Percentiles rank a stretch among this genome's conserved stretches.
Evolutionary conservation across 768 basidiomycete species (phyloP).

Genomic region (Suillus luteus): DNA sequence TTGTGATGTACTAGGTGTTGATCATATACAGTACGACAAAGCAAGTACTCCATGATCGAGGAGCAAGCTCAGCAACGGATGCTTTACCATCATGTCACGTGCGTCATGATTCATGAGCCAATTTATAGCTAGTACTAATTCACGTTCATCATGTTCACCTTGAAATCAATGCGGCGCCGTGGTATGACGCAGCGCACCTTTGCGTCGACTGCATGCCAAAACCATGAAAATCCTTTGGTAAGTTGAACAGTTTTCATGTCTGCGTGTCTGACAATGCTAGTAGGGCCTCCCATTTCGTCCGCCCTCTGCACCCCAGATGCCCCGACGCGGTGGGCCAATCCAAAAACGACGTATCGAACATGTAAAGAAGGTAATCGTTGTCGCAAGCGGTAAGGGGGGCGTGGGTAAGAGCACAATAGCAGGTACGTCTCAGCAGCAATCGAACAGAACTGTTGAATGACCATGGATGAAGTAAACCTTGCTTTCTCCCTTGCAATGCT

Average conservation of each 20-base stretch:
- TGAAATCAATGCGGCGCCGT: not conserved
- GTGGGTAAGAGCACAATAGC: conserved; percentile 96
- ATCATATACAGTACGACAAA: too few relatives aligned
- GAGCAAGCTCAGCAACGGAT: too few relatives aligned
- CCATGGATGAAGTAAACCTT: conserved; percentile 62
- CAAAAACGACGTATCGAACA: conserved; percentile 63
- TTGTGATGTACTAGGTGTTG: too few relatives aligned
- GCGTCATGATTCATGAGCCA: too few relatives aligned
- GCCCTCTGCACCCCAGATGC: conserved; percentile 55
- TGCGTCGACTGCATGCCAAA: conserved; percentile 22
- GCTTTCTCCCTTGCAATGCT: conserved; percentile 68
- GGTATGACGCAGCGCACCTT: conserved; percentile 18
- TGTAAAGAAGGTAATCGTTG: conserved; percentile 79
- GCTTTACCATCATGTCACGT: too few relatives aligned
- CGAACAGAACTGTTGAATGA: conserved; percentile 2
- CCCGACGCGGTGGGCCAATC: conserved; percentile 54
- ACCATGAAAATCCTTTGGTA: conserved; percentile 63
- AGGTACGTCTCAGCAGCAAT: conserved; percentile 46
- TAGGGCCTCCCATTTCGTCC: conserved; percentile 38
- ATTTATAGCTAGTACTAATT: too few relatives aligned
- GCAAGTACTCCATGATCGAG: too few relatives aligned
- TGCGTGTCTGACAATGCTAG: conserved; percentile 21
- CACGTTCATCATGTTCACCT: conserved; percentile 13
- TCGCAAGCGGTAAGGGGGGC: conserved; percentile 94
- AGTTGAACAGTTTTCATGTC: conserved; percentile 15